Percentiles rank a stretch among this genome's conserved stretches.
Evolutionary conservation across 768 basidiomycete species (phyloP).

Genomic region (Termitomyces bulborhizus): DNA sequence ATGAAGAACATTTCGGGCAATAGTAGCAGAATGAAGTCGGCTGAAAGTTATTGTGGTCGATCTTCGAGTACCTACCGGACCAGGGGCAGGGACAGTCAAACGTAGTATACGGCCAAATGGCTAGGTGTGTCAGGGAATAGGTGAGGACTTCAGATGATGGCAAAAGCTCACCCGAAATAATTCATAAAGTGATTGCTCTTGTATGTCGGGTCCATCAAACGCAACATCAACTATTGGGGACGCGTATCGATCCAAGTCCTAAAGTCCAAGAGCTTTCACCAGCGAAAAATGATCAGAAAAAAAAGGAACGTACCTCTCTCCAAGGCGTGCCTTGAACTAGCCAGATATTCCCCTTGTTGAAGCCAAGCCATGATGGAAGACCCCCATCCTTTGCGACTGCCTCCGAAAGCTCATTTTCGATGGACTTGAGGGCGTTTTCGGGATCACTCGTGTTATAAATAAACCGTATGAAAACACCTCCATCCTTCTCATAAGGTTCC

Average conservation of each 20-base stretch:
- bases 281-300: background rate
- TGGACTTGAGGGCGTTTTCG: slow-evolving; percentile 34
- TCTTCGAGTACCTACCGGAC: slow-evolving; percentile 61
- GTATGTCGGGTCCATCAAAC: slow-evolving; percentile 86
- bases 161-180: slow-evolving; percentile 59
- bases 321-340: slow-evolving; percentile 75
- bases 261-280: background rate
- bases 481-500: slow-evolving; percentile 70
- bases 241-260: slow-evolving; percentile 87
- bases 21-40: slow-evolving; percentile 60
- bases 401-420: slow-evolving; percentile 43
- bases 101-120: slow-evolving; percentile 80
- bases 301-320: slow-evolving; percentile 54
- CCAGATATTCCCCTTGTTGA: slow-evolving; percentile 52
- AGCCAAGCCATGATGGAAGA: slow-evolving; percentile 57
- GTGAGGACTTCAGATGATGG: background rate
- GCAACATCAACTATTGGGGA: slow-evolving; percentile 66
- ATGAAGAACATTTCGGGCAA: slow-evolving; percentile 80
- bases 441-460: slow-evolving; percentile 38
- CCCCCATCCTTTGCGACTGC: slow-evolving; percentile 44
- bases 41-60: slow-evolving; percentile 59
- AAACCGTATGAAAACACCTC: slow-evolving; percentile 80
- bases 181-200: slow-evolving; percentile 73
- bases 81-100: slow-evolving; percentile 52
- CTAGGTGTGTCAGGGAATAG: slow-evolving; percentile 25